Base-by-base conservation (phyloP, 192 early-diverging fungal genomes). In the Podila epigama region DNA sequence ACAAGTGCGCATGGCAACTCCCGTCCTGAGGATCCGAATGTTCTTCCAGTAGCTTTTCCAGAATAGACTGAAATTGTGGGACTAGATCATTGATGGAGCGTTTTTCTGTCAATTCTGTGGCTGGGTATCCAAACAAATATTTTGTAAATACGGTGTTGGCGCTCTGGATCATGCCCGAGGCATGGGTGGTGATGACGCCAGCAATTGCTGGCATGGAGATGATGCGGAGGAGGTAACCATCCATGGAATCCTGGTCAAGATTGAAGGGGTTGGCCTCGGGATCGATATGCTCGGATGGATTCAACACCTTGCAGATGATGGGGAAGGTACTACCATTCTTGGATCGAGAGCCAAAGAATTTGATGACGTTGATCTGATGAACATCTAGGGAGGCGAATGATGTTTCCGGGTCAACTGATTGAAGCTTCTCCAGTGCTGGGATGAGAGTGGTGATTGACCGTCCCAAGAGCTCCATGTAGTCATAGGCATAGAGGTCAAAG, bases 181-280 rank as follows among this genome's bases (percentile, higher is more conserved):
- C 55, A 44, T 84, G 79, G 5, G 81, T 60, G 4, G 87, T 89
- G 58, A 91, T 79, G 6, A 91, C 80, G 1, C 89, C 88, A 11
- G 89, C 83, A 42, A 91, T 91, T 9, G 85, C 84, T 1, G 88
- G 85, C 54, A 91, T 85, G 1, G 87, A 87, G 13, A 87, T 88
- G 37, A 90, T 80, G 41, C 86, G 79, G 22, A 91, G 31, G 5
- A 72, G 32, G 63, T 79, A 84, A 12, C 71, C 57, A 22, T 58
- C 56, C 60, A 70, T 59, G 18, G 48, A 37, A 7, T 65, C 39
- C 22, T 71, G 56, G 20, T 59, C 63, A 27, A 50, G 32, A 51
- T 64, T 68, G 28, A 75, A 75, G 3, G 72, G 72, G 48, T 75
- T 75, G 16, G 65, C 66, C 50, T 61, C 37, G 0, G 53, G 40